A percentile compares a stretch with the other conserved stretches of the same genome.
Conservation (phyloP, 2,329 filamentous ascomycete genomes). For the Xylaria arbuscula region DNA sequence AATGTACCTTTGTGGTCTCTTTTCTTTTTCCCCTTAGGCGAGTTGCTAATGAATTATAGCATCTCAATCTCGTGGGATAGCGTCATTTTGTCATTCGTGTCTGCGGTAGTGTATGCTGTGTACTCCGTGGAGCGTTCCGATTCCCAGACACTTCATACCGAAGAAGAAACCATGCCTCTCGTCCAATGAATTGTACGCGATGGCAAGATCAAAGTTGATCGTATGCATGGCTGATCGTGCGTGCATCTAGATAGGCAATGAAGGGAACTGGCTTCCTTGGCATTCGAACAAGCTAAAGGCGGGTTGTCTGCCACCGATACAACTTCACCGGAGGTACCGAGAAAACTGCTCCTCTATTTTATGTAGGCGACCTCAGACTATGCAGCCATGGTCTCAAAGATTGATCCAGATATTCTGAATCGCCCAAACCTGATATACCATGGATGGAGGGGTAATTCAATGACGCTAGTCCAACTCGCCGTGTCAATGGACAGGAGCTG, state of each 20-base stretch:
- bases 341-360: slow-evolving; percentile 6
- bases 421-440: not conserved
- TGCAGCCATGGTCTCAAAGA: not conserved
- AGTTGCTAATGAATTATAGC: slow-evolving; percentile 16
- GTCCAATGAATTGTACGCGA: slow-evolving; percentile 16
- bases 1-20: slow-evolving; percentile 5
- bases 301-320: slow-evolving; percentile 16
- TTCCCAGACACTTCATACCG: not conserved
- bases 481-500: slow-evolving; percentile 2
- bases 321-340: slow-evolving; percentile 19
- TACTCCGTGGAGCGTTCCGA: slow-evolving; percentile 1
- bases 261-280: slow-evolving; percentile 24
- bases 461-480: slow-evolving; percentile 21
- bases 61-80: slow-evolving; percentile 21
- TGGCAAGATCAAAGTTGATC: slow-evolving; percentile 13
- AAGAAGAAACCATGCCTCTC: slow-evolving; percentile 10
- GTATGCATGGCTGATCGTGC: slow-evolving; percentile 5
- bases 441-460: not conserved
- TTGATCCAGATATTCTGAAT: not conserved
- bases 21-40: slow-evolving; percentile 15
- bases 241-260: not conserved
- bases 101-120: slow-evolving; percentile 9
- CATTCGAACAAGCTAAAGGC: not conserved
- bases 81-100: slow-evolving; percentile 20
- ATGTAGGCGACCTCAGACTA: slow-evolving; percentile 21